Conservation (phyloP, 2,329 filamentous ascomycete genomes). For the Cladobotryum mycophilum region DNA sequence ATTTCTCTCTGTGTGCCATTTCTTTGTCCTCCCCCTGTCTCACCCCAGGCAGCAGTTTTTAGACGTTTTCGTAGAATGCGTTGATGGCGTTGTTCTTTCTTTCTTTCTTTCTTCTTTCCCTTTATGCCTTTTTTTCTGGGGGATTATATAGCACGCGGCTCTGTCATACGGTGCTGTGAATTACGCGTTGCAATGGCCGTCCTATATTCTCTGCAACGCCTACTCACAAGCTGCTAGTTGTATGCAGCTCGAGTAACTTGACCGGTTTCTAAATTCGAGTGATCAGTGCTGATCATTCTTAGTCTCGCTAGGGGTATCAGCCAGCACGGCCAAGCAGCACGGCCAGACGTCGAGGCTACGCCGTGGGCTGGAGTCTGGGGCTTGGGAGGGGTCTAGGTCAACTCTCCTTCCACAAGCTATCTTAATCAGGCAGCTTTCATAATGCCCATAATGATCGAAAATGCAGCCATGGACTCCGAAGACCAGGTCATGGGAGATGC, state of each 20-base stretch:
- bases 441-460: conserved; percentile 12
- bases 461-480: conserved; percentile 34
- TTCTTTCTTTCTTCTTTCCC: background rate
- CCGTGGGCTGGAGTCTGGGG: background rate
- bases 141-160: background rate
- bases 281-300: background rate
- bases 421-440: background rate
- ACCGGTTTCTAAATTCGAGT: background rate
- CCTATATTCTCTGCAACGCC: background rate
- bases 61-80: too few species aligned
- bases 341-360: background rate
- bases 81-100: background rate
- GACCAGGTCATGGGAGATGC: conserved; percentile 40
- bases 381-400: background rate
- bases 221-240: too few species aligned
- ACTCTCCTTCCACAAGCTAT: background rate
- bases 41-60: too few species aligned
- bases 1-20: too few species aligned
- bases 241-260: background rate
- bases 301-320: background rate
- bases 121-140: background rate
- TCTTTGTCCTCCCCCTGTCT: too few species aligned
- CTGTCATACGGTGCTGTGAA: background rate
- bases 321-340: background rate
- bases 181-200: background rate